Evolutionary conservation across 495 filamentous ascomycete genomes (phyloP).

Genomic region (Entonaema liquescens): DNA sequence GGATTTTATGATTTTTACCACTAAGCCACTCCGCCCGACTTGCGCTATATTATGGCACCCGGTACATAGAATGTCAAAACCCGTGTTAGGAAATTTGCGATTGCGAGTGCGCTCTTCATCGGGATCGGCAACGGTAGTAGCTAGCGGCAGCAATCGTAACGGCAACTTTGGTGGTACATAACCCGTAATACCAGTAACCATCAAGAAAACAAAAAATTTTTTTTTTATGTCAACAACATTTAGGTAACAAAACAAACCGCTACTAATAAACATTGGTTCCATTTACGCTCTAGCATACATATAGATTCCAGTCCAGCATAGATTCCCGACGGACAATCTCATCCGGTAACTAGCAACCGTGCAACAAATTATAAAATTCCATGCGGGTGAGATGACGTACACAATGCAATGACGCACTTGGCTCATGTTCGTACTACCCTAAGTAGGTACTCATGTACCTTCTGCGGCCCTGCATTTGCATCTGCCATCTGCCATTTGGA

Average conservation of each 20-base stretch:
- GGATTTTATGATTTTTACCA: neutral
- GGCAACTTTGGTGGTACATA: neutral
- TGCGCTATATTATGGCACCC: neutral
- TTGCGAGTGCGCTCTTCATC: neutral
- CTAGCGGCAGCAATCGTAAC: too few relatives aligned
- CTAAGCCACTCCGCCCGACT: neutral
- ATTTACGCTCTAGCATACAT: neutral
- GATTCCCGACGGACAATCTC: constrained; percentile 19
- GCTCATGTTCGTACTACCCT: constrained; percentile 17
- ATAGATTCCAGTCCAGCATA: neutral
- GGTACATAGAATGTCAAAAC: neutral
- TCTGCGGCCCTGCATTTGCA: constrained; percentile 26
- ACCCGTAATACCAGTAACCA: neutral
- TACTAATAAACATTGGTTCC: too few relatives aligned
- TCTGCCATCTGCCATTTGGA: constrained; percentile 11
- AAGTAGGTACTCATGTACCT: constrained; percentile 2
- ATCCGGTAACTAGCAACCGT: constrained; percentile 23
- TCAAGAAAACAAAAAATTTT: neutral
- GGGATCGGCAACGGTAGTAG: neutral
- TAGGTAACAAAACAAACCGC: too few relatives aligned
- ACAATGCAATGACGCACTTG: constrained; percentile 42
- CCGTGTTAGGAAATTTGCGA: constrained; percentile 1
- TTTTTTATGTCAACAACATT: neutral
- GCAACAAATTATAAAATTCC: constrained; percentile 31
- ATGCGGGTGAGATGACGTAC: constrained; percentile 44